Conservation (phyloP, 257 asterid species). For the Leptodermis oblonga region DNA sequence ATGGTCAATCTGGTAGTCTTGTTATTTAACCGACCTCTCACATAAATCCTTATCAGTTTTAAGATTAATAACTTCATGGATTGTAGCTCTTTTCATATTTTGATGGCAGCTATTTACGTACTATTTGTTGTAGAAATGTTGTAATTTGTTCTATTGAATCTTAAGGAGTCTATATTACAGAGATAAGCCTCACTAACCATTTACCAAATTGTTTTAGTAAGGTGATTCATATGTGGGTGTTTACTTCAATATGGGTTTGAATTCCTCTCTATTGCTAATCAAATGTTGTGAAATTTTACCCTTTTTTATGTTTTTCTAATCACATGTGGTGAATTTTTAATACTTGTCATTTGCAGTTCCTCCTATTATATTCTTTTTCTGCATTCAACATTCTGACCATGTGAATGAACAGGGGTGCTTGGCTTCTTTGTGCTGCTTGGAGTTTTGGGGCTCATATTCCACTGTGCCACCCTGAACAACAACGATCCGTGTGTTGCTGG, state of each 20-base stretch:
- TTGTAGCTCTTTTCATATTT: neutral
- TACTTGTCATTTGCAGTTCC: neutral
- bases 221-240: neutral
- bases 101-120: neutral
- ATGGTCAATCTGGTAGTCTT: too few species aligned
- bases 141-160: neutral
- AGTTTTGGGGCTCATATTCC: constrained; percentile 39
- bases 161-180: neutral
- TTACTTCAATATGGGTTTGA: neutral
- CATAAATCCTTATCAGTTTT: neutral
- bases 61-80: neutral
- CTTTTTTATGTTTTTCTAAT: neutral
- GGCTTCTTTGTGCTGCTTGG: constrained; percentile 53
- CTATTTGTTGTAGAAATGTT: neutral
- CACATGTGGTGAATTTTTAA: neutral
- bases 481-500: constrained; percentile 52
- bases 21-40: neutral
- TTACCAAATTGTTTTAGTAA: constrained; percentile 5
- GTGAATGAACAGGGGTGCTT: constrained; percentile 38
- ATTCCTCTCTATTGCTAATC: constrained; percentile 1
- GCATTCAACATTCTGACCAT: constrained; percentile 8
- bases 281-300: neutral
- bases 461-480: constrained; percentile 36
- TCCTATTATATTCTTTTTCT: neutral
- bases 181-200: neutral